phyloP scores from a whole-genome alignment of 2,329 filamentous ascomycete genomes.

The Pseudogymnoascus sp. region DNA sequence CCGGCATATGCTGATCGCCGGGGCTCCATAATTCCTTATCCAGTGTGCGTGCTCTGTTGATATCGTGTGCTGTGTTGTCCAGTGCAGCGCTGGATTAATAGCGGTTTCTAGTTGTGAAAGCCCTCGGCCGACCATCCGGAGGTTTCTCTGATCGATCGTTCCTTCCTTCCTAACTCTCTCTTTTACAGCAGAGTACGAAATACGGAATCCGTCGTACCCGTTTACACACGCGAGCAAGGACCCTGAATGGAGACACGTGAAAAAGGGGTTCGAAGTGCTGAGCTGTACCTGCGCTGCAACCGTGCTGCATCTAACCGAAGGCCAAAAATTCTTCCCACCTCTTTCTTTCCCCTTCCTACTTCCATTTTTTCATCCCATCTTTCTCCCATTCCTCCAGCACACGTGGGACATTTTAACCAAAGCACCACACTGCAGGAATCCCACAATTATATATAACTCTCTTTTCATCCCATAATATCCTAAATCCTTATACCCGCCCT shows the following conservation, averaged over 20 bases:
- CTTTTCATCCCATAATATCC: not conserved
- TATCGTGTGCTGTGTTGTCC: not conserved
- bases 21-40: not conserved
- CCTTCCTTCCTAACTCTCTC: not conserved
- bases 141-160: not conserved
- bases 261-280: not conserved
- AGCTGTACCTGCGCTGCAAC: not conserved
- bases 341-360: not conserved
- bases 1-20: not conserved
- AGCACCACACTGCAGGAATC: not conserved
- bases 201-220: not conserved
- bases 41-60: not conserved
- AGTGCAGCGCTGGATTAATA: not conserved
- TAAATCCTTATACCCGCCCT: not conserved
- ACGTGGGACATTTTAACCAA: not conserved
- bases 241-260: not conserved
- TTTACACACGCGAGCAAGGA: not conserved
- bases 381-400: not conserved
- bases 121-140: not conserved
- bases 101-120: not conserved
- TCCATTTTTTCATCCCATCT: not conserved
- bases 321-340: not conserved
- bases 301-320: not conserved
- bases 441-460: not conserved
- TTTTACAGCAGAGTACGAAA: not conserved